Conservation (phyloP, 2,329 filamentous ascomycete species). For the Nemania abortiva region DNA sequence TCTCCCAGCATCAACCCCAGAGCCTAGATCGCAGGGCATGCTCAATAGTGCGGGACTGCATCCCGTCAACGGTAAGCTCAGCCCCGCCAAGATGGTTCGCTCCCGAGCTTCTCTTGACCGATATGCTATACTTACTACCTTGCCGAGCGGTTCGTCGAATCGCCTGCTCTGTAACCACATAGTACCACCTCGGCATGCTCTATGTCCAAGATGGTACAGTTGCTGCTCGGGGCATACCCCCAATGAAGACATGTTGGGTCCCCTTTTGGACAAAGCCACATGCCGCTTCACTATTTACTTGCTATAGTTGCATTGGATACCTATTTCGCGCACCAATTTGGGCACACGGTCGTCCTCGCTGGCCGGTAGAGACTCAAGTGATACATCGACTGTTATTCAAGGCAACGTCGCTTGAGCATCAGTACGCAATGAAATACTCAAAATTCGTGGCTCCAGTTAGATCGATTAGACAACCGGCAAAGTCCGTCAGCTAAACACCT, state of each 20-base stretch:
- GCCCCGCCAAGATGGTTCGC: conserved; percentile 24
- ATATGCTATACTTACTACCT: neutral
- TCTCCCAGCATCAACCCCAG: neutral
- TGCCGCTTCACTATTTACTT: neutral
- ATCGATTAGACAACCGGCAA: conserved; percentile 4
- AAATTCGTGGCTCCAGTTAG: neutral
- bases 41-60: conserved; percentile 17
- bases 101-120: conserved; percentile 4
- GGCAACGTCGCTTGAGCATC: neutral
- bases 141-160: neutral
- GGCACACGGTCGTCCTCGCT: neutral
- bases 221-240: conserved; percentile 12
- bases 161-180: conserved; percentile 9
- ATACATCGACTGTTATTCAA: neutral
- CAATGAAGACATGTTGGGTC: conserved; percentile 9
- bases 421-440: neutral
- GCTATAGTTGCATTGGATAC: neutral
- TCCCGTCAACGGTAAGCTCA: conserved; percentile 10
- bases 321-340: neutral
- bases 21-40: neutral
- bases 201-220: neutral
- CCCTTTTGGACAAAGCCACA: neutral
- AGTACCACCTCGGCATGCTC: conserved; percentile 11
- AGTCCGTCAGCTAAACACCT: conserved; percentile 8
- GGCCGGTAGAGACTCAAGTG: neutral